phyloP scores from a whole-genome alignment of 2,329 filamentous ascomycete genomes.

The Diaporthe amygdali region DNA sequence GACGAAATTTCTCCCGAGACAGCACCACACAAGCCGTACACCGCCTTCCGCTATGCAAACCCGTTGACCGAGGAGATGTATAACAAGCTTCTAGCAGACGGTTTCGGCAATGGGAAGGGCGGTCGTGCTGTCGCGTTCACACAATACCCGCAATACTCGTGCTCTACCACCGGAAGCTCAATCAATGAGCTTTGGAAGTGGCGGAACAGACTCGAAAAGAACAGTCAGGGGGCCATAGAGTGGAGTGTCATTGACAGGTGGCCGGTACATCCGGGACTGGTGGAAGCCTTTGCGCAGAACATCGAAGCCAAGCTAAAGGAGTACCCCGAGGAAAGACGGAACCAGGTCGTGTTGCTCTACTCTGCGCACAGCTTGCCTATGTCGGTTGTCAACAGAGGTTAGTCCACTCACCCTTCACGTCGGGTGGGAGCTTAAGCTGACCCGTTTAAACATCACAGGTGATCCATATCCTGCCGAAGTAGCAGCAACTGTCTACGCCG shows the following conservation, averaged over 20 bases:
- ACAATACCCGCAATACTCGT: constrained; percentile 98
- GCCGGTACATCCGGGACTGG: constrained; percentile 88
- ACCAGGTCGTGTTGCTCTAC: constrained; percentile 86
- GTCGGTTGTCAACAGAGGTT: constrained; percentile 93
- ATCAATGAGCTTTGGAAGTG: constrained; percentile 98
- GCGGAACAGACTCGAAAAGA: constrained; percentile 83
- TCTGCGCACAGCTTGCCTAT: constrained; percentile 96
- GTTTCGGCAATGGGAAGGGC: constrained; percentile 88
- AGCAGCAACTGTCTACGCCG: constrained; percentile 91
- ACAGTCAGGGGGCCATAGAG: constrained; percentile 72
- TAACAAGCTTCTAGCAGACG: constrained; percentile 78
- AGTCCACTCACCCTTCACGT: background rate
- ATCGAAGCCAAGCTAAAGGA: constrained; percentile 84
- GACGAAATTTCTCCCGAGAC: constrained; percentile 91
- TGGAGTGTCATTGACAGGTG: constrained; percentile 99
- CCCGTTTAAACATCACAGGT: constrained; percentile 53
- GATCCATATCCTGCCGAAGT: constrained; percentile 97
- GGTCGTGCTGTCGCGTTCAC: constrained; percentile 96
- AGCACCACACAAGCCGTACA: constrained; percentile 95
- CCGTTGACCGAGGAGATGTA: constrained; percentile 97
- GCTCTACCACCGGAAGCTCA: constrained; percentile 94
- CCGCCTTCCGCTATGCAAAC: constrained; percentile 93
- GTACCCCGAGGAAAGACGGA: constrained; percentile 81
- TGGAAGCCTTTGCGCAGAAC: constrained; percentile 91
- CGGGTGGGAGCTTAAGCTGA: constrained; percentile 32